phyloP scores from a whole-genome alignment of 352 stramenopile genomes.

The Pythium aquatile region DNA sequence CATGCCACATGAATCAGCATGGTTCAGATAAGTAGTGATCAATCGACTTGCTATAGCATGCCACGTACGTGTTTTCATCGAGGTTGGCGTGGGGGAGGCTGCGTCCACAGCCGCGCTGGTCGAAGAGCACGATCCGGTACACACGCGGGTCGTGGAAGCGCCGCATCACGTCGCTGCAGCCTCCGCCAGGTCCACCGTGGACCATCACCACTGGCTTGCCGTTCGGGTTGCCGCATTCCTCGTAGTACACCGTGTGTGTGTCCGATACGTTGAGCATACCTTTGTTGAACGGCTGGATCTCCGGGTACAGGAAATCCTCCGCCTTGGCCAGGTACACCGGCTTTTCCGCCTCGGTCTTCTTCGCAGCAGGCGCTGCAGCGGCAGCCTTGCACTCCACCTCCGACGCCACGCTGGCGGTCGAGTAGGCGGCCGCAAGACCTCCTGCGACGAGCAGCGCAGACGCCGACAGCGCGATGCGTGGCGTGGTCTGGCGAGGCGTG shows the following conservation, averaged over 20 bases:
- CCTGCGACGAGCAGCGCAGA: slow-evolving; percentile 9
- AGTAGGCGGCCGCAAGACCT: slow-evolving; percentile 19
- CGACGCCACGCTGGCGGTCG: slow-evolving; percentile 5
- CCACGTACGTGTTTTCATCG: slow-evolving; percentile 79
- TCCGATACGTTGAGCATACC: slow-evolving; percentile 80
- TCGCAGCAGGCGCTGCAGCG: neutral
- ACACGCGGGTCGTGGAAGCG: slow-evolving; percentile 91
- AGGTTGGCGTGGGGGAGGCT: slow-evolving; percentile 86
- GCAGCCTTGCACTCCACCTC: slow-evolving; percentile 22
- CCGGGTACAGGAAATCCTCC: slow-evolving; percentile 82
- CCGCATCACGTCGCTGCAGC: slow-evolving; percentile 86
- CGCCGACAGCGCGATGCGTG: slow-evolving; percentile 1
- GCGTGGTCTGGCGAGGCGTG: neutral
- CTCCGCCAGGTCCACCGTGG: slow-evolving; percentile 91
- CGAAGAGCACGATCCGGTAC: slow-evolving; percentile 92
- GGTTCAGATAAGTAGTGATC: neutral
- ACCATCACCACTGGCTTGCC: slow-evolving; percentile 93
- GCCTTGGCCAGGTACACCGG: slow-evolving; percentile 40
- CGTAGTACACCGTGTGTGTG: slow-evolving; percentile 89
- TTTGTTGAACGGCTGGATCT: slow-evolving; percentile 78
- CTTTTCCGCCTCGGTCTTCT: slow-evolving; percentile 9
- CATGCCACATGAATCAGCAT: neutral
- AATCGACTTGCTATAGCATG: slow-evolving; percentile 5
- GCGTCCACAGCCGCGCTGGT: slow-evolving; percentile 91
- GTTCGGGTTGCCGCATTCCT: slow-evolving; percentile 86